These are phyloP conservation scores for Stygiomarasmius scandens DNA, from an alignment of 1,284 basidiomycete genomes.

Conservation along the genomic window DNA sequence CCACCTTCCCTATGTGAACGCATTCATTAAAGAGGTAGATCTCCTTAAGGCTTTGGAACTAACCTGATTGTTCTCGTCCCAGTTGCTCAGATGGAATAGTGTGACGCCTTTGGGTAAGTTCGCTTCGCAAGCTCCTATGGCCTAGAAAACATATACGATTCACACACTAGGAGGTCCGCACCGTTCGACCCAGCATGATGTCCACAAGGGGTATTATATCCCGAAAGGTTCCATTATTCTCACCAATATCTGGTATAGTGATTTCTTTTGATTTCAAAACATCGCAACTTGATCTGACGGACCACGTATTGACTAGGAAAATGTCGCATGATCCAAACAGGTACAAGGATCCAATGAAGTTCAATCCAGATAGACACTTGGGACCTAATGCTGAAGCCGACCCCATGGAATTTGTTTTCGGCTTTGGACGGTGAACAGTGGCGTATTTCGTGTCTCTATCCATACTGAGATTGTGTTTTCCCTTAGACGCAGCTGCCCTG, in stretches of 20 bases:
- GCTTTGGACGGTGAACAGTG: constrained; percentile 28
- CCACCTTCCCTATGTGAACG: constrained; percentile 32
- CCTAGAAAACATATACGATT: background rate
- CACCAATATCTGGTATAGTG: too few relatives aligned
- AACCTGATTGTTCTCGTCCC: too few relatives aligned
- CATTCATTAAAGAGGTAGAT: constrained; percentile 28
- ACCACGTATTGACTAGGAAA: background rate
- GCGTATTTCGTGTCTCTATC: too few relatives aligned
- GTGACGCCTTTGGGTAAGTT: constrained; percentile 23
- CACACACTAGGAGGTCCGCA: background rate
- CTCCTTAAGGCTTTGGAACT: too few relatives aligned
- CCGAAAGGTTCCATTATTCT: background rate
- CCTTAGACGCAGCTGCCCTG: too few relatives aligned
- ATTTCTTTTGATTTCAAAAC: too few relatives aligned
- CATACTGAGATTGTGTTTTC: too few relatives aligned
- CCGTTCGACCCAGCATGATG: constrained; percentile 1
- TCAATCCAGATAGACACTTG: constrained; percentile 17
- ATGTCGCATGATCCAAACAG: background rate
- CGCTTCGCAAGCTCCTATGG: background rate
- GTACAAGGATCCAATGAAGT: background rate
- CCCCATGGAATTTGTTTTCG: constrained; percentile 27
- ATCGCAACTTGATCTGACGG: too few relatives aligned
- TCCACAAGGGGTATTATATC: constrained; percentile 4
- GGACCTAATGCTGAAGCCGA: constrained; percentile 21
- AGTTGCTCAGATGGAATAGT: constrained; percentile 26